Percentiles rank a stretch among this genome's conserved stretches.
These are phyloP conservation scores for Fusarium udum DNA, from an alignment of 2,329 filamentous ascomycete genomes.

Conservation along the genomic window DNA sequence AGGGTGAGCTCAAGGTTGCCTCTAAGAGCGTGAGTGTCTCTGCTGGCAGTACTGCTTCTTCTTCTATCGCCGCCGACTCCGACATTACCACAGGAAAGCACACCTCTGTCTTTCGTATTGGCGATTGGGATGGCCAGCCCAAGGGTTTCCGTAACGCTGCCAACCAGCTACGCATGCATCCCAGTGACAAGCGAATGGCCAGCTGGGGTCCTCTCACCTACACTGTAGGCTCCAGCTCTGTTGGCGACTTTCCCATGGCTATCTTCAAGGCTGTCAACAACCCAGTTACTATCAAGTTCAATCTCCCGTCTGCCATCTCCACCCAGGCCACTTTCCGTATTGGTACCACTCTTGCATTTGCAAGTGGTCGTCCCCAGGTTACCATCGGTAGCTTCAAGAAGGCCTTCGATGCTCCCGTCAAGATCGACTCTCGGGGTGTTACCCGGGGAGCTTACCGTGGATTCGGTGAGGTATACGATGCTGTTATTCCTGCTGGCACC, in stretches of 20 bases:
- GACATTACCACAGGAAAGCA: constrained; percentile 56
- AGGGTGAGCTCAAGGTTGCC: constrained; percentile 65
- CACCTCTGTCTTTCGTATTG: constrained; percentile 70
- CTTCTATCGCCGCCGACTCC: constrained; percentile 60
- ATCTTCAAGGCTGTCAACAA: constrained; percentile 69
- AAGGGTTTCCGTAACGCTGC: constrained; percentile 73
- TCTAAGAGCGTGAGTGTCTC: constrained; percentile 59
- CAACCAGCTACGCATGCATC: constrained; percentile 75
- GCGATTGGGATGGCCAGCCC: constrained; percentile 71
- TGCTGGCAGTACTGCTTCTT: constrained; percentile 58
- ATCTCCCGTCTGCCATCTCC: constrained; percentile 57
- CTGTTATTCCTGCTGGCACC: constrained; percentile 66
- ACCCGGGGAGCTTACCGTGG: constrained; percentile 73
- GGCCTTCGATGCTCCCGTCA: constrained; percentile 61
- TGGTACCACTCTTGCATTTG: constrained; percentile 71
- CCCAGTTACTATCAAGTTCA: constrained; percentile 69
- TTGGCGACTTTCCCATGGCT: constrained; percentile 71
- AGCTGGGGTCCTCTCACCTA: constrained; percentile 69
- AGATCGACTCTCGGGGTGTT: constrained; percentile 72
- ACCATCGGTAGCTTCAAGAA: constrained; percentile 64
- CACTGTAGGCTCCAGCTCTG: constrained; percentile 64
- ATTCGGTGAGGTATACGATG: constrained; percentile 70
- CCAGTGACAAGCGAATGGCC: constrained; percentile 70
- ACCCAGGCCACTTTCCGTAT: constrained; percentile 68
- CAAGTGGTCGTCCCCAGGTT: constrained; percentile 65